Conservation (phyloP, 768 basidiomycete species). For the Tricholoma hemisulphureum region DNA sequence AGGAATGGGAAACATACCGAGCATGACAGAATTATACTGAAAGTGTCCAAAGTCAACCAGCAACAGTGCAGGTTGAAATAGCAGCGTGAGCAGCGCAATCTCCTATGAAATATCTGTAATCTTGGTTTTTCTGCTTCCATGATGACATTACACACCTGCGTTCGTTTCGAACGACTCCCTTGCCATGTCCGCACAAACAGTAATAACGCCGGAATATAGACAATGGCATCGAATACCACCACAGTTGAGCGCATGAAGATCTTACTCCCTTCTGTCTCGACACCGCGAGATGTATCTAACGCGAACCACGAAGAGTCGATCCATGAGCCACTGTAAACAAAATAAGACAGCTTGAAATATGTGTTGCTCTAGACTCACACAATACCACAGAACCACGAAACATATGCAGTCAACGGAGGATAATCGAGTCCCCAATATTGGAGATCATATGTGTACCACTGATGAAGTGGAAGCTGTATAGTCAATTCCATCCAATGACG, state of each 20-base stretch:
- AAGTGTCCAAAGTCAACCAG: slow-evolving; percentile 93
- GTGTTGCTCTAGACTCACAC: slow-evolving; percentile 47
- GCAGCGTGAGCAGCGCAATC: slow-evolving; percentile 63
- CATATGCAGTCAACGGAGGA: slow-evolving; percentile 89
- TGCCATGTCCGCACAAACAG: slow-evolving; percentile 68
- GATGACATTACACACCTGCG: slow-evolving; percentile 54
- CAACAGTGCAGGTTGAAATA: slow-evolving; percentile 81
- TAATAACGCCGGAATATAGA: slow-evolving; percentile 75
- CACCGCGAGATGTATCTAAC: slow-evolving; percentile 65
- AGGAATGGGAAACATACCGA: slow-evolving; percentile 50
- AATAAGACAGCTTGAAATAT: background rate
- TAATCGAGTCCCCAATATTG: slow-evolving; percentile 96
- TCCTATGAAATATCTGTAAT: slow-evolving; percentile 41
- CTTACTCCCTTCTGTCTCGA: slow-evolving; percentile 64
- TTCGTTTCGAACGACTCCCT: slow-evolving; percentile 66
- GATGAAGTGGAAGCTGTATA: slow-evolving; percentile 62
- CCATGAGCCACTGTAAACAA: slow-evolving; percentile 29
- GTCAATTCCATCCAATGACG: slow-evolving; percentile 96
- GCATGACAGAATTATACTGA: slow-evolving; percentile 94
- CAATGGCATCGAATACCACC: slow-evolving; percentile 58
- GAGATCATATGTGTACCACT: slow-evolving; percentile 90
- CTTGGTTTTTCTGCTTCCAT: background rate
- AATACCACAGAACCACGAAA: slow-evolving; percentile 78
- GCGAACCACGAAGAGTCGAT: slow-evolving; percentile 69
- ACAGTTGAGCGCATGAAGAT: slow-evolving; percentile 83